A percentile compares a stretch with the other conserved stretches of the same genome.
phyloP scores from a whole-genome alignment of 257 asterid genomes.

The Fraxinus quadrangulata region DNA sequence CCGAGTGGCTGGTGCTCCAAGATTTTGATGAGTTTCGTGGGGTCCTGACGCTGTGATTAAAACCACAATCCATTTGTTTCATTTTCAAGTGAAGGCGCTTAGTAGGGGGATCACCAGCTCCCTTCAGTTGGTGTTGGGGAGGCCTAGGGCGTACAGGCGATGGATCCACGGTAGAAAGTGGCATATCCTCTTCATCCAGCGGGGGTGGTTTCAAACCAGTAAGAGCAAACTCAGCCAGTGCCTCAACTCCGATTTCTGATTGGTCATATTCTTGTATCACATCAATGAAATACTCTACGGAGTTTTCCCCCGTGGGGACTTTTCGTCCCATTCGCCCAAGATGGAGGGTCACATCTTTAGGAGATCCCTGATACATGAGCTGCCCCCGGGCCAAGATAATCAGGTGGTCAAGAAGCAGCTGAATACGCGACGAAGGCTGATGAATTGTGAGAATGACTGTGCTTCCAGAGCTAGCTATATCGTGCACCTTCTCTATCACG shows the following conservation, averaged over 20 bases:
- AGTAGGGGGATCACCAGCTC: constrained; percentile 25
- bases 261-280: constrained; percentile 82
- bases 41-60: constrained; percentile 68
- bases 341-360: constrained; percentile 64
- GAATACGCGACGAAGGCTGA: constrained; percentile 82
- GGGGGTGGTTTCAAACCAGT: constrained; percentile 73
- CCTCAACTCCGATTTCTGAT: constrained; percentile 70
- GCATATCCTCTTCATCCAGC: constrained; percentile 35
- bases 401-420: constrained; percentile 68
- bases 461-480: constrained; percentile 73
- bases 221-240: constrained; percentile 66
- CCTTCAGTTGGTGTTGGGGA: constrained; percentile 19
- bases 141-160: constrained; percentile 26
- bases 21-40: constrained; percentile 65
- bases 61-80: constrained; percentile 29
- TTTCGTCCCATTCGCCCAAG: constrained; percentile 59
- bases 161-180: constrained; percentile 35
- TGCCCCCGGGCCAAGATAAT: constrained; percentile 84
- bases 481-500: constrained; percentile 78
- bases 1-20: constrained; percentile 54
- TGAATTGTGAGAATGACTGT: constrained; percentile 83
- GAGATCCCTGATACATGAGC: constrained; percentile 86
- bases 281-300: constrained; percentile 72
- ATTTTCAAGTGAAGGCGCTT: constrained; percentile 44
- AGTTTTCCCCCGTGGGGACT: constrained; percentile 65